These are phyloP conservation scores for Grifola frondosa DNA, from an alignment of 1,284 basidiomycete genomes.

Conservation along the genomic window DNA sequence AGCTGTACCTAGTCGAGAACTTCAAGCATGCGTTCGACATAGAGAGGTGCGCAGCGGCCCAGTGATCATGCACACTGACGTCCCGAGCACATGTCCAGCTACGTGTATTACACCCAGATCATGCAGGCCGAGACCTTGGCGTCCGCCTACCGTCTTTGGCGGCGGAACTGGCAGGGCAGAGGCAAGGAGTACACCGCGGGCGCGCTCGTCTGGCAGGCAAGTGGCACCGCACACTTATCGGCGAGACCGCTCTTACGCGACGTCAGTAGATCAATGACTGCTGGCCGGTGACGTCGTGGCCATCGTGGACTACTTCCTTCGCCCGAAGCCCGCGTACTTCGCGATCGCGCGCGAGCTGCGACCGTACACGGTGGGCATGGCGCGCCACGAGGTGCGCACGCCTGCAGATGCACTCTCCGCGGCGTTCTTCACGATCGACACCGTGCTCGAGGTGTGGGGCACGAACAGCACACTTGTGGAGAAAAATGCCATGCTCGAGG, in stretches of 20 bases:
- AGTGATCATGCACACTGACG: constrained; percentile 3
- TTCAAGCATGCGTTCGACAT: constrained; percentile 88
- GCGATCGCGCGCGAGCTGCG: constrained; percentile 53
- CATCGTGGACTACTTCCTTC: constrained; percentile 66
- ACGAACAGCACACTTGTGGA: constrained; percentile 71
- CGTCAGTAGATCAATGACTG: constrained; percentile 61
- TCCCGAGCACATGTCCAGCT: constrained; percentile 33
- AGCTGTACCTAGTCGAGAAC: constrained; percentile 88
- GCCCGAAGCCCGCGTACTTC: constrained; percentile 61
- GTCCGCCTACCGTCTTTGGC: constrained; percentile 60
- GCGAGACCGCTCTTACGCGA: not conserved
- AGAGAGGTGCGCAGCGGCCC: constrained; percentile 47
- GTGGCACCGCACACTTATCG: constrained; percentile 10
- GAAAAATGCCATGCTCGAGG: constrained; percentile 60
- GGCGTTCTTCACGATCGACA: constrained; percentile 66
- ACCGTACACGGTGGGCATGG: constrained; percentile 76
- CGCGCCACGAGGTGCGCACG: constrained; percentile 68
- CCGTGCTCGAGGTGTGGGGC: constrained; percentile 77
- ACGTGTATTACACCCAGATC: constrained; percentile 64
- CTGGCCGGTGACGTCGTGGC: constrained; percentile 72
- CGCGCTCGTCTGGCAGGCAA: constrained; percentile 52
- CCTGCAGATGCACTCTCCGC: constrained; percentile 59
- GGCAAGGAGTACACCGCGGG: constrained; percentile 61
- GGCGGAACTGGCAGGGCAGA: constrained; percentile 57
- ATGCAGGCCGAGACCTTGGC: constrained; percentile 67